Evolutionary conservation across 2,329 filamentous ascomycete genomes (phyloP), one percentile per base, ranked within the genome.

Genomic region (Verticillium dahliae): DNA sequence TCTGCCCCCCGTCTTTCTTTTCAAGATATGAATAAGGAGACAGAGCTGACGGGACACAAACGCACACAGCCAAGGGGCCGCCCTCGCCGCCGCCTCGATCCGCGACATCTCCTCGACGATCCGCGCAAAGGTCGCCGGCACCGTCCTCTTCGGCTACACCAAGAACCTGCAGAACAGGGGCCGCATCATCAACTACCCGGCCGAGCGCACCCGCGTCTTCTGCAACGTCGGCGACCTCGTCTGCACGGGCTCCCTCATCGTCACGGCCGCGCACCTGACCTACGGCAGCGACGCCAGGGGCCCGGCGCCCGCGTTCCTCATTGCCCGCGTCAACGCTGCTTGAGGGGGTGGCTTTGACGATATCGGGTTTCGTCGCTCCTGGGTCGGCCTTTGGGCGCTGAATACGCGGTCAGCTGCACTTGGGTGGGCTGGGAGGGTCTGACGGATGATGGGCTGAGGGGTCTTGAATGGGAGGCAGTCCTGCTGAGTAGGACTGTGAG

Each of bases 151-250:
- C 45, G 69, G 69, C 15, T 68, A 70, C 52, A 67, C 69, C 60
- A 74, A 78, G 71, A 78, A 79, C 67, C 63, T 70, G 57, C 77
- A 79, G 66, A 76, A 78, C 65, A 56, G 59, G 2, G 75, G 76
- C 27, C 70, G 70, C 38, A 75, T 78, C 58, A 65, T 64, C 45
- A 70, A 70, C 22, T 77, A 71, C 66, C 71, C 73, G 15, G 58
- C 65, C 11, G 70, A 73, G 56, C 70, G 72, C 65, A 72, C 72
- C 50, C 69, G 73, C 41, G 71, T 77, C 62, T 76, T 77, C 68
- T 78, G 76, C 68, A 78, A 77, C 62, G 18, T 62, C 7, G 72
- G 73, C 56, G 76, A 78, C 63, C 65, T 69, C 27, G 69, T 77
- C 59, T 78, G 76, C 67, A 65, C 62, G 7, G 73, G 75, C 57